Conservation (phyloP, 768 basidiomycete species). For the Tricholoma saponaceum region DNA sequence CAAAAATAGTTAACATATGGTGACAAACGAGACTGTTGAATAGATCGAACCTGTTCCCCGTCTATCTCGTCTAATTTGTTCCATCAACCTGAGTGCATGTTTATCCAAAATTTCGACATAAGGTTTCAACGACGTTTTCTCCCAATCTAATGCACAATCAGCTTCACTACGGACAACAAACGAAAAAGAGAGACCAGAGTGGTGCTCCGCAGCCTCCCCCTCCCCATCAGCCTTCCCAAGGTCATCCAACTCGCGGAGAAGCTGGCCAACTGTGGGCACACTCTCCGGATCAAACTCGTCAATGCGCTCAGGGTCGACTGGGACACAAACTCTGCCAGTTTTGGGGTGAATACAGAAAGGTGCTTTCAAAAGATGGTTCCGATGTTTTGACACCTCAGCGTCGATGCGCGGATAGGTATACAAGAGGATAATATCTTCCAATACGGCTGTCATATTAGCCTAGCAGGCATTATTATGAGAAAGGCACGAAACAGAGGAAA, state of each 20-base stretch:
- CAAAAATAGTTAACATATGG: not conserved
- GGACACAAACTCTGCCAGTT: conserved; percentile 94
- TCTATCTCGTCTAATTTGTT: conserved; percentile 48
- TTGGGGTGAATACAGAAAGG: conserved; percentile 97
- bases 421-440: conserved; percentile 88
- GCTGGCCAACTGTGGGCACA: conserved; percentile 84
- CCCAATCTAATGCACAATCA: conserved; percentile 55
- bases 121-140: conserved; percentile 79
- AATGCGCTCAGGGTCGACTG: conserved; percentile 72
- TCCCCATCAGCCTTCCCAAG: conserved; percentile 26
- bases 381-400: conserved; percentile 94
- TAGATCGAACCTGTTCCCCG: conserved; percentile 35
- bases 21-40: not conserved
- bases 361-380: conserved; percentile 96
- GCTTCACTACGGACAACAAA: not conserved
- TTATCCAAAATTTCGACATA: conserved; percentile 89
- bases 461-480: conserved; percentile 16
- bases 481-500: conserved; percentile 4
- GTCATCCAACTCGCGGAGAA: conserved; percentile 76
- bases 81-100: conserved; percentile 58
- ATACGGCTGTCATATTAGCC: conserved; percentile 35
- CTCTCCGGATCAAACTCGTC: conserved; percentile 78
- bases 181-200: conserved; percentile 36
- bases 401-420: conserved; percentile 97
- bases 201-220: conserved; percentile 31